These are phyloP conservation scores for Nicotiana tomentosiformis DNA, from an alignment of 257 asterid species.

Conservation along the genomic window DNA sequence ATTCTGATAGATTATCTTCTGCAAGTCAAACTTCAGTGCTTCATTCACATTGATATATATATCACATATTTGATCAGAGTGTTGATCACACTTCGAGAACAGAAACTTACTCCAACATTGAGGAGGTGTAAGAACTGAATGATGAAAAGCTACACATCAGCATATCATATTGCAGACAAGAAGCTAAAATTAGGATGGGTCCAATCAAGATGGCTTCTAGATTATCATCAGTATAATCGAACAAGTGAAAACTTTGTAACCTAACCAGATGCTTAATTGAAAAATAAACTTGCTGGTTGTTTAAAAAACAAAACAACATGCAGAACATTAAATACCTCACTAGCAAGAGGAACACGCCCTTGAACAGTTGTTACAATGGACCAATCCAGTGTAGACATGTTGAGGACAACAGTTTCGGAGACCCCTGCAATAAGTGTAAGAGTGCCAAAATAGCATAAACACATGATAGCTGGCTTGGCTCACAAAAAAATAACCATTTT, in stretches of 20 bases:
- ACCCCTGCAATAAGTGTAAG: conserved; percentile 52
- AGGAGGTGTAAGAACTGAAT: background rate
- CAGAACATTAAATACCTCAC: conserved; percentile 62
- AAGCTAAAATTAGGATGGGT: background rate
- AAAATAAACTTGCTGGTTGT: conserved; percentile 4
- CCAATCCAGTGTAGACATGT: conserved; percentile 93
- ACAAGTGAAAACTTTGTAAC: background rate
- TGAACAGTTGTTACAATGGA: conserved; percentile 79
- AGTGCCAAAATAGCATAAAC: background rate
- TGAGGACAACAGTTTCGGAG: conserved; percentile 84
- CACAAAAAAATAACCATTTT: background rate
- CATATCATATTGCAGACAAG: background rate
- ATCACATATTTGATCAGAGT: background rate
- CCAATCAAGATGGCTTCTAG: background rate
- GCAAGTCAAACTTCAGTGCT: background rate
- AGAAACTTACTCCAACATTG: background rate
- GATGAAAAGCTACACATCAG: background rate
- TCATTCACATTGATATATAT: background rate
- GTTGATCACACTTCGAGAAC: background rate
- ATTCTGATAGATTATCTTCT: background rate
- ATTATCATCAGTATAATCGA: background rate
- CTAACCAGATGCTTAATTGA: background rate
- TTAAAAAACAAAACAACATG: conserved; percentile 10
- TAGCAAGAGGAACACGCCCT: conserved; percentile 93
- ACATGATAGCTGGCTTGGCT: background rate